These are phyloP conservation scores for Tetracladium setigerum DNA, from an alignment of 495 filamentous ascomycete species.

Conservation along the genomic window DNA sequence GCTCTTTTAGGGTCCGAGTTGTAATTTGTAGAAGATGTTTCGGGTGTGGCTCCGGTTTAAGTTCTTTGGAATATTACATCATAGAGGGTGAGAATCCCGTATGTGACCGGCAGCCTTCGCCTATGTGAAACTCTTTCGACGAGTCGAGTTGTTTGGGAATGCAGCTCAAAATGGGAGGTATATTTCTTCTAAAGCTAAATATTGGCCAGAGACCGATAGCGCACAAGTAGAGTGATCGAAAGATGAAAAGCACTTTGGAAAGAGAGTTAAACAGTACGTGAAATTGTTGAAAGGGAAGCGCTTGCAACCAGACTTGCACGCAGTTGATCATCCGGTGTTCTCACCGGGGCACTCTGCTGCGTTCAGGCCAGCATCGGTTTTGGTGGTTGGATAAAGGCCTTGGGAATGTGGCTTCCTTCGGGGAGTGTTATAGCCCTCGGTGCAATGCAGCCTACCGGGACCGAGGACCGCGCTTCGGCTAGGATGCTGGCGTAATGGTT, in stretches of 20 bases:
- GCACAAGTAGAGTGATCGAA: slow-evolving; percentile 68
- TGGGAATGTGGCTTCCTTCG: slow-evolving; percentile 49
- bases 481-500: slow-evolving; percentile 59
- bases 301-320: slow-evolving; percentile 53
- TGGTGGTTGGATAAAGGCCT: too few relatives aligned
- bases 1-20: slow-evolving; percentile 47
- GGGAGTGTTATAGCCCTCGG: slow-evolving; percentile 55
- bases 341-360: slow-evolving; percentile 45
- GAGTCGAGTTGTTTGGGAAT: slow-evolving; percentile 66
- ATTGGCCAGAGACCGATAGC: slow-evolving; percentile 64
- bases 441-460: slow-evolving; percentile 41
- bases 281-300: slow-evolving; percentile 74
- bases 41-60: slow-evolving; percentile 43
- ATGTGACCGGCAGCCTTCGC: slow-evolving; percentile 37
- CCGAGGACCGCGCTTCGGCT: slow-evolving; percentile 36
- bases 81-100: slow-evolving; percentile 58
- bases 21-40: too few relatives aligned
- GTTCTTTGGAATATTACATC: slow-evolving; percentile 56
- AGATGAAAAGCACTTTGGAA: slow-evolving; percentile 70
- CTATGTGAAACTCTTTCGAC: slow-evolving; percentile 54
- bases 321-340: slow-evolving; percentile 46
- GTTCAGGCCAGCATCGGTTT: slow-evolving; percentile 57
- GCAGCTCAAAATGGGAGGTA: slow-evolving; percentile 67
- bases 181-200: slow-evolving; percentile 73
- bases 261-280: slow-evolving; percentile 67